Conservation (phyloP, 208 protist species). For the Trichomonas tenax region DNA sequence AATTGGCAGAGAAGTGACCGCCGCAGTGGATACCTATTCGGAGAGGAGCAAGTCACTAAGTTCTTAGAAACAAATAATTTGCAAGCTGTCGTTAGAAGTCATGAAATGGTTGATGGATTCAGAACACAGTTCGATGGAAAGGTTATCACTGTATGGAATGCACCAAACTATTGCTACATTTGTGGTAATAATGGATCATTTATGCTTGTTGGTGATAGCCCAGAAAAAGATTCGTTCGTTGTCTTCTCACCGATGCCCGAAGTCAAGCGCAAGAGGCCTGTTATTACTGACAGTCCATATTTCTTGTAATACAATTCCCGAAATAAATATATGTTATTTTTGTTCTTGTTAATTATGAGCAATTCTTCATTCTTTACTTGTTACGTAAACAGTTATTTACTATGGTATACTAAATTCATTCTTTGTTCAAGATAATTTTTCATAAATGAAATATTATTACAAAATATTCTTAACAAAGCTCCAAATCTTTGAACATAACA, state of each 20-base stretch:
- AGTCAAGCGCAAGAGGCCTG: neutral
- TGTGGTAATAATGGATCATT: neutral
- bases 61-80: conserved; percentile 58
- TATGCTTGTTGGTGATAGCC: neutral
- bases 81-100: conserved; percentile 58
- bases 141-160: conserved; percentile 70
- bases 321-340: too few species aligned
- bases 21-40: conserved; percentile 68
- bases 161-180: conserved; percentile 52
- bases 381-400: too few species aligned
- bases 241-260: neutral
- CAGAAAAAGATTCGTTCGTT: neutral
- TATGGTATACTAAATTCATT: too few species aligned
- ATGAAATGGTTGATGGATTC: conserved; percentile 72
- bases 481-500: too few species aligned
- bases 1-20: conserved; percentile 58
- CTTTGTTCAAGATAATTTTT: too few species aligned
- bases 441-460: too few species aligned
- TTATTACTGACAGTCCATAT: neutral
- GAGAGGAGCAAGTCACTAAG: conserved; percentile 43
- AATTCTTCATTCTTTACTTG: too few species aligned
- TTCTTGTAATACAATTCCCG: neutral
- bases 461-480: too few species aligned
- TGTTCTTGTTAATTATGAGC: too few species aligned
- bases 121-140: conserved; percentile 61